Conservation (phyloP, 1,284 basidiomycete genomes). For the Ganoderma lingzhi region DNA sequence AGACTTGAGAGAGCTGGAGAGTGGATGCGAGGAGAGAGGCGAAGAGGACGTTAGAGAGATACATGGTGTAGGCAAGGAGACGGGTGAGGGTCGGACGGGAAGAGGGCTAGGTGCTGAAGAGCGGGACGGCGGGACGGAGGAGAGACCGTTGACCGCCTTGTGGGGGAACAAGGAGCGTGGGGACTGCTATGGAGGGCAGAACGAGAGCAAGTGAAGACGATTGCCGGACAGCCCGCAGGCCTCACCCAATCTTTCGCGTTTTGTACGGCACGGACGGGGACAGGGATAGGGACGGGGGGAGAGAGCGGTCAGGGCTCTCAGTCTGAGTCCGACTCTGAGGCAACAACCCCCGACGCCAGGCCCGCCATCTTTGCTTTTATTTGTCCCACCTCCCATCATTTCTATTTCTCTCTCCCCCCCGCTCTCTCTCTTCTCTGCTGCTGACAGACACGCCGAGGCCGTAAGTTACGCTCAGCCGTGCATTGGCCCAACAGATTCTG, state of each 20-base stretch:
- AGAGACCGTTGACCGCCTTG: constrained; percentile 30
- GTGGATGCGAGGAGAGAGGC: constrained; percentile 32
- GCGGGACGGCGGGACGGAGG: constrained; percentile 38
- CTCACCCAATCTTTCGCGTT: constrained; percentile 15
- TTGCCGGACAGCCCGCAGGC: constrained; percentile 26
- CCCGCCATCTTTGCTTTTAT: constrained; percentile 19
- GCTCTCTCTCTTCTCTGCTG: constrained; percentile 1
- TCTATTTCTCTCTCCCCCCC: neutral
- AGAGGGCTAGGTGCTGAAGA: constrained; percentile 32
- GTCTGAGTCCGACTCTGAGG: no score
- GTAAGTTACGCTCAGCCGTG: neutral
- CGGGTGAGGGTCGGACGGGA: constrained; percentile 13
- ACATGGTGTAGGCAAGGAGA: constrained; percentile 28
- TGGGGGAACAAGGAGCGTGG: constrained; percentile 36
- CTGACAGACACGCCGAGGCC: neutral
- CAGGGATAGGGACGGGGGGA: constrained; percentile 2
- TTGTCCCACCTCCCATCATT: constrained; percentile 19
- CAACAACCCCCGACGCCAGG: neutral
- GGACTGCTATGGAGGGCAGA: constrained; percentile 38
- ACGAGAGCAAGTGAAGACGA: constrained; percentile 19
- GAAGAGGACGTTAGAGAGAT: constrained; percentile 29
- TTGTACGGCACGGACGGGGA: constrained; percentile 14
- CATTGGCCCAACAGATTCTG: constrained; percentile 5
- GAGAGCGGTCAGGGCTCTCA: constrained; percentile 4
- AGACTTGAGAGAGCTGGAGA: constrained; percentile 30